Conservation (phyloP, 768 basidiomycete species). For the Candolleomyces aberdarensis region DNA sequence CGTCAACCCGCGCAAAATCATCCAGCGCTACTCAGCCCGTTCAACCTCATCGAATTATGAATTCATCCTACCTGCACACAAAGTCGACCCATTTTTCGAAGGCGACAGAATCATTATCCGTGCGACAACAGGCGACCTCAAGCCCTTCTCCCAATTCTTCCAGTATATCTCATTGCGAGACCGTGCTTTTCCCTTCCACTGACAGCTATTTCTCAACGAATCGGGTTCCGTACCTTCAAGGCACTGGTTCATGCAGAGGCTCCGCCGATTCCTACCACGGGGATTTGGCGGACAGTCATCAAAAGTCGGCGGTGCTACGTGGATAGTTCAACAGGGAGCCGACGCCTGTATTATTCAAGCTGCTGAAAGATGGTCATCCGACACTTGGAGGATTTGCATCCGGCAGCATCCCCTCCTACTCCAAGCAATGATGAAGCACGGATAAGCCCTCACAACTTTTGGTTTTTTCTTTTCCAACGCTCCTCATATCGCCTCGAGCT, state of each 20-base stretch:
- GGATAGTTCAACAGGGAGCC: conserved; percentile 26
- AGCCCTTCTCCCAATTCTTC: conserved; percentile 11
- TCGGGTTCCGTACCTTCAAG: conserved; percentile 29
- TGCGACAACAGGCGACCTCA: conserved; percentile 5
- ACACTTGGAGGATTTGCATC: conserved; percentile 34
- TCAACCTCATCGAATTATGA: not conserved
- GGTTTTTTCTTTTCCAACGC: too few species aligned
- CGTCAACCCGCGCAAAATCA: not conserved
- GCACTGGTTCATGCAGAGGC: conserved; percentile 29
- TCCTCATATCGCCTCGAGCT: too few species aligned
- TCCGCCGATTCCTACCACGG: conserved; percentile 17
- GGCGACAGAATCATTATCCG: conserved; percentile 18
- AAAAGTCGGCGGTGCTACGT: conserved; percentile 40
- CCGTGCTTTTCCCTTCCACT: conserved; percentile 18
- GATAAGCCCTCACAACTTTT: too few species aligned
- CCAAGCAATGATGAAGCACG: too few species aligned
- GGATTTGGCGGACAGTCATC: conserved; percentile 34
- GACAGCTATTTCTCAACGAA: conserved; percentile 29
- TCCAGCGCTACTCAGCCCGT: not conserved
- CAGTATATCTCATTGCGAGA: conserved; percentile 23
- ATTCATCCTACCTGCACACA: conserved; percentile 26
- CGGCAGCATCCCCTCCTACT: conserved; percentile 35
- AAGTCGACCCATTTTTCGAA: conserved; percentile 27
- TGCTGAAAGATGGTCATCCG: conserved; percentile 36
- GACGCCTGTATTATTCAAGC: conserved; percentile 31